Base-by-base conservation (phyloP, 2,329 filamentous ascomycete genomes). In the Fonsecaea multimorphosa region DNA sequence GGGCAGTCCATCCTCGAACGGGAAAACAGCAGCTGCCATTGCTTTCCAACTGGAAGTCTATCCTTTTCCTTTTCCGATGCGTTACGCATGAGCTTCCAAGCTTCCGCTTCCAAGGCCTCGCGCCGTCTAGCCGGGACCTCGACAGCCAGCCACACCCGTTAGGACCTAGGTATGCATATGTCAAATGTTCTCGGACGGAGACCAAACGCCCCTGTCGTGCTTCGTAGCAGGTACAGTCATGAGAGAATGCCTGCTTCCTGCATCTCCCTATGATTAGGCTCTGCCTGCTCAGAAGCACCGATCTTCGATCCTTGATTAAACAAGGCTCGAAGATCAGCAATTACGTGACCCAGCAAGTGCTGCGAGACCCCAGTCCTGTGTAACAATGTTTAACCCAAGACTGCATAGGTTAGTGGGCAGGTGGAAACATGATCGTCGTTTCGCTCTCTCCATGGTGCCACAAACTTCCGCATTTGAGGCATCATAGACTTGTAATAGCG, bases 321-420 rank as follows among this genome's bases (percentile, higher is more conserved):
- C 36, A 11, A 22, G 31, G 27, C 44, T 38, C 44, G 27, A 14
- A 32, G 57, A 36, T 52, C 27, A 59, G 44, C 57, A 31, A 31
- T 59, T 59, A 59, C 31, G 44, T 59, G 57, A 59, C 44, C 3
- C 40, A 36, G 29, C 29, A 52, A 24, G 40, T 32, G 55, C 19
- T 46, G 5, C 9, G 7, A 31, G 14, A 36, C 8, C 11, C 24
- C 27, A 24, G 22, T 16, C 11, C n/a, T 32, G 16, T 31, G 34
- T 27, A 31, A n/a, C n/a, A 40, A 52, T 19, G 8, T 36, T 12
- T 22, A 6, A 51, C 27, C 9, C 44, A 29, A 51, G 57, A 14
- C 14, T 31, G n/a, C 19, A 27, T 12, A n/a, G 51, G n/a, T 11
- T 31, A 24, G 6, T n/a, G 24, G 11, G 24, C 24, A 31, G 12